Base-by-base conservation (phyloP, 768 basidiomycete genomes). In the Crassisporium funariophilum region DNA sequence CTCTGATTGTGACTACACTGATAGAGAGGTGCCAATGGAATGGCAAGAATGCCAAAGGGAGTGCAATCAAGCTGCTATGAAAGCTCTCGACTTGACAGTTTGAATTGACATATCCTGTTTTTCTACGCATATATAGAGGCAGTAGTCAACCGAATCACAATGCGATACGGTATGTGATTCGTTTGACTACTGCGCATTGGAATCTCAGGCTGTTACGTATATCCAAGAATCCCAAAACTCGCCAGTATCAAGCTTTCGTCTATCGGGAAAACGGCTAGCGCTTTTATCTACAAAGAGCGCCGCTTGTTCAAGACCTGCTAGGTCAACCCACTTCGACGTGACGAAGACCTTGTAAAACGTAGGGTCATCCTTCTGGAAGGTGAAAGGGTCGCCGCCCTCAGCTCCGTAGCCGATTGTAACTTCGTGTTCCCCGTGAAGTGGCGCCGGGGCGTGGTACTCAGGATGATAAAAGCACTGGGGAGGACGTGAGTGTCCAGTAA, bases 151-250 rank as follows among this genome's bases (percentile, higher is more conserved):
- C n/a, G n/a, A n/a, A n/a, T n/a, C n/a, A n/a, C n/a, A n/a, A n/a
- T n/a, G n/a, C n/a, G n/a, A n/a, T n/a, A n/a, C n/a, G n/a, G n/a
- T n/a, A n/a, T n/a, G n/a, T n/a, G n/a, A n/a, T n/a, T n/a, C n/a
- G n/a, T n/a, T n/a, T n/a, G n/a, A n/a, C n/a, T n/a, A n/a, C n/a
- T n/a, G n/a, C n/a, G n/a, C n/a, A n/a, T n/a, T n/a, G n/a, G n/a
- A n/a, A n/a, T n/a, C n/a, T n/a, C n/a, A n/a, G n/a, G n/a, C n/a
- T n/a, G n/a, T n/a, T n/a, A 37, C 36, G 36, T 37, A 37, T 10
- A 37, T 21, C 36, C 36, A 37, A 37, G 36, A 37, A 10, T 17
- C 36, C 36, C 36, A 37, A 37, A 37, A 37, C 11, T 37, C 36
- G 17, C 20, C 3, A 37, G 12, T 10, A 4, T 16, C 20, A 16